Evolutionary conservation across 2,329 filamentous ascomycete species (phyloP).

Genomic region (Rhynchosporium secalis): DNA sequence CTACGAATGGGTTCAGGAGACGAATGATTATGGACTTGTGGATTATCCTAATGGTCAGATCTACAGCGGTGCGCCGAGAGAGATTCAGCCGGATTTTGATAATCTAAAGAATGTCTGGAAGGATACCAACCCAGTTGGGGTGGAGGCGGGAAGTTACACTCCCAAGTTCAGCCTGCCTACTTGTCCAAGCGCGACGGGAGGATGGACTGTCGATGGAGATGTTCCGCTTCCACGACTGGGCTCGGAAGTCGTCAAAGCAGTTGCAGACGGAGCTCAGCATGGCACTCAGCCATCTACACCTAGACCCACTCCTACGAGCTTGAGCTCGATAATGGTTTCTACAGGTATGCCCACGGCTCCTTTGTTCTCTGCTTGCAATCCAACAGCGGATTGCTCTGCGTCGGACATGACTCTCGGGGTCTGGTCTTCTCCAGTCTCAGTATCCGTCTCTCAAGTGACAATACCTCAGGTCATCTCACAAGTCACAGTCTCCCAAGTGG

Average conservation of each 20-base stretch:
- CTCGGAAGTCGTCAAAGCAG: slow-evolving; percentile 15
- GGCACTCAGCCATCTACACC: neutral
- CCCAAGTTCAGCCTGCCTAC: slow-evolving; percentile 60
- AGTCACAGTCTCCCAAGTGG: too few relatives aligned
- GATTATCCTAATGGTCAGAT: slow-evolving; percentile 65
- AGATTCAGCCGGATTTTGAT: slow-evolving; percentile 72
- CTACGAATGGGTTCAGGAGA: slow-evolving; percentile 88
- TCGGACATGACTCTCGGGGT: neutral
- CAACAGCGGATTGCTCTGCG: neutral
- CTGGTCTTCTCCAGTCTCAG: too few relatives aligned
- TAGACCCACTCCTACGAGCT: neutral
- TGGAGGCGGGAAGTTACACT: slow-evolving; percentile 63
- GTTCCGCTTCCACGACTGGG: slow-evolving; percentile 69
- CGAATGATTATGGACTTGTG: slow-evolving; percentile 79
- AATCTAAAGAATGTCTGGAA: slow-evolving; percentile 79
- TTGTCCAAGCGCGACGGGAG: slow-evolving; percentile 69
- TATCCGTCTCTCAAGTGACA: too few relatives aligned
- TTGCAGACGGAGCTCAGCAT: slow-evolving; percentile 3
- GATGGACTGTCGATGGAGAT: slow-evolving; percentile 72
- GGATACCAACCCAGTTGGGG: slow-evolving; percentile 62
- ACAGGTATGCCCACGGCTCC: slow-evolving; percentile 10
- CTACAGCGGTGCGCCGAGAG: slow-evolving; percentile 62
- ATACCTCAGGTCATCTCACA: too few relatives aligned
- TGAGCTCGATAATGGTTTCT: neutral
- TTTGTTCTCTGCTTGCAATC: neutral